A percentile compares a stretch with the other conserved stretches of the same genome.
These are phyloP conservation scores for Jatropha multifida DNA, from an alignment of 441 rosid species.

Conservation along the genomic window DNA sequence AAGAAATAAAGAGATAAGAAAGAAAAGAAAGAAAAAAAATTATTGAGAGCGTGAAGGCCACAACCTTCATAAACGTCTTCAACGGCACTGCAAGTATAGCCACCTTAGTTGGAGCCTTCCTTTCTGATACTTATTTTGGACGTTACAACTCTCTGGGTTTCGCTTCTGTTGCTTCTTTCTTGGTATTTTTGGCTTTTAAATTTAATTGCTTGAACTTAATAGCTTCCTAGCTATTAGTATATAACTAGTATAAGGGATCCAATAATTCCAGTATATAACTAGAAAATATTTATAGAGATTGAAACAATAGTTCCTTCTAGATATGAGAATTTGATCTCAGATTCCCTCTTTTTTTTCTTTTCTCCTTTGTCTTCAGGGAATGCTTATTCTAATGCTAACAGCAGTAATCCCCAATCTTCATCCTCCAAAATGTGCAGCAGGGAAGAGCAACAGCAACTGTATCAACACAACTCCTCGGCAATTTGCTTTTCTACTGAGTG, in stretches of 20 bases:
- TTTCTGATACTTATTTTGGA: constrained; percentile 43
- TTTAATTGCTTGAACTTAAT: too few species aligned
- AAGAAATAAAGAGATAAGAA: too few species aligned
- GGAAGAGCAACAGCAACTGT: constrained; percentile 16
- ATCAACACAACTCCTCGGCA: constrained; percentile 34
- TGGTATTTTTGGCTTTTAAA: constrained; percentile 37
- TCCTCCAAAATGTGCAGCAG: constrained; percentile 38
- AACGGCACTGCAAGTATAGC: constrained; percentile 35
- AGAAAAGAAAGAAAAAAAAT: too few species aligned
- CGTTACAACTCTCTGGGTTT: constrained; percentile 35
- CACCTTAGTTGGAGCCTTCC: constrained; percentile 38
- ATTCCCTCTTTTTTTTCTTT: too few species aligned
- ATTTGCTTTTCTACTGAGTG: constrained; percentile 26
- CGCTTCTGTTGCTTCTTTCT: constrained; percentile 28
- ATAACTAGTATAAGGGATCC: too few species aligned
- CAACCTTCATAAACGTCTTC: constrained; percentile 38
- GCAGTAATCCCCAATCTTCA: constrained; percentile 40
- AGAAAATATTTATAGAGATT: too few species aligned
- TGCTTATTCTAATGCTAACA: constrained; percentile 37
- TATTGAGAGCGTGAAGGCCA: constrained; percentile 34
- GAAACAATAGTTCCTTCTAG: too few species aligned
- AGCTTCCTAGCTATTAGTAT: too few species aligned
- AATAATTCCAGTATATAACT: too few species aligned
- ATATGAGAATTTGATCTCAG: too few species aligned
- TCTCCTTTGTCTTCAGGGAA: constrained; percentile 31